A percentile compares a stretch with the other conserved stretches of the same genome.
Evolutionary conservation across 192 early-diverging fungal genomes (phyloP).

Genomic region (Backusella macrospora): DNA sequence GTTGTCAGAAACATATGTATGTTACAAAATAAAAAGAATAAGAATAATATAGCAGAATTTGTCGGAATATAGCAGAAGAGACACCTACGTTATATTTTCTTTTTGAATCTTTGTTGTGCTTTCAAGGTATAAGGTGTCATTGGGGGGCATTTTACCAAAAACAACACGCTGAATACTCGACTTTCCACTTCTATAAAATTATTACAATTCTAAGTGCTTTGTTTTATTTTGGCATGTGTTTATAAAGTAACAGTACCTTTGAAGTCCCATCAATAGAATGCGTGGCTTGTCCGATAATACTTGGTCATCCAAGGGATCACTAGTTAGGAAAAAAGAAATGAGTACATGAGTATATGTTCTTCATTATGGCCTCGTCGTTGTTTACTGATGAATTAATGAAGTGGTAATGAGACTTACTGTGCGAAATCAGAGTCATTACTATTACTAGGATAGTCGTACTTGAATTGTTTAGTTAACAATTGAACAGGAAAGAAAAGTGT

Average conservation of each 20-base stretch:
- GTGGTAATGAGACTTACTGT: background rate
- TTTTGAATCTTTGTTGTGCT: slow-evolving; percentile 74
- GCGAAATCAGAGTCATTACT: slow-evolving; percentile 27
- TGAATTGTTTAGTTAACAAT: background rate
- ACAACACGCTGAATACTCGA: slow-evolving; percentile 84
- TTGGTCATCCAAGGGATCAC: slow-evolving; percentile 34
- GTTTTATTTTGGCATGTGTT: background rate
- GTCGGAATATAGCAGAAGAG: background rate
- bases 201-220: background rate
- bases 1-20: background rate
- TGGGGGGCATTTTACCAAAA: slow-evolving; percentile 86
- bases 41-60: no score
- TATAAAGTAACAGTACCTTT: slow-evolving; percentile 35
- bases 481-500: background rate
- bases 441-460: slow-evolving; percentile 22
- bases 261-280: slow-evolving; percentile 51
- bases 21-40: no score
- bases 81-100: slow-evolving; percentile 64
- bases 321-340: background rate
- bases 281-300: slow-evolving; percentile 39
- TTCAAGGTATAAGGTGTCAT: slow-evolving; percentile 85
- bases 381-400: background rate
- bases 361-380: background rate
- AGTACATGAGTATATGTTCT: background rate
- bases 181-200: slow-evolving; percentile 71